phyloP scores from a whole-genome alignment of 2,329 filamentous ascomycete species.

The Alternaria arbusti region DNA sequence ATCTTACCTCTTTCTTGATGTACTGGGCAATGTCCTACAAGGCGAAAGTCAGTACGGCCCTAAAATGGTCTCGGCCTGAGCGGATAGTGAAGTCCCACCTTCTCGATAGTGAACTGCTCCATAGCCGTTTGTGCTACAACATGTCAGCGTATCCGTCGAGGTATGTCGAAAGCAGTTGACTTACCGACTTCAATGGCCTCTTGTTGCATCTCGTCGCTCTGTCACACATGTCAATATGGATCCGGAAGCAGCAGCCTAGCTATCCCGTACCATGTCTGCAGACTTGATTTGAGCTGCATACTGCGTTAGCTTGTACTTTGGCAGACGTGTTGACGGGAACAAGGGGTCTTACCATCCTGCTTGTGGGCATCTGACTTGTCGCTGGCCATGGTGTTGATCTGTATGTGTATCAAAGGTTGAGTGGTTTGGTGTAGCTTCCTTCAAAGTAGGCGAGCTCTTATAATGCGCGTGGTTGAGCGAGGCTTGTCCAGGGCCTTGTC shows the following conservation, averaged over 20 bases:
- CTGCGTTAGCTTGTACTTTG: constrained; percentile 33
- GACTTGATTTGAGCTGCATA: constrained; percentile 90
- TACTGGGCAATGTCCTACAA: constrained; percentile 90
- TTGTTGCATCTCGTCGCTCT: constrained; percentile 97
- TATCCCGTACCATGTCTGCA: constrained; percentile 86
- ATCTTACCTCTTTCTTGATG: constrained; percentile 84
- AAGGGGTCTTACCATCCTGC: constrained; percentile 56
- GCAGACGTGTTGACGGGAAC: constrained; percentile 12
- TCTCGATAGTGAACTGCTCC: constrained; percentile 74
- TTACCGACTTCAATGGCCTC: constrained; percentile 95
- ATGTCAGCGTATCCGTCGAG: constrained; percentile 28
- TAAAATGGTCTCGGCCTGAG: background rate
- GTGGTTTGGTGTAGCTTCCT: background rate
- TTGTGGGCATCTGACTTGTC: constrained; percentile 70
- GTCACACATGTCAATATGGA: constrained; percentile 27
- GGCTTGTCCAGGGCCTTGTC: constrained; percentile 19
- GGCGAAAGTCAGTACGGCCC: constrained; percentile 7
- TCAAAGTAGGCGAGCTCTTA: constrained; percentile 4
- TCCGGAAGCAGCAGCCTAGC: background rate
- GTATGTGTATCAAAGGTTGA: background rate
- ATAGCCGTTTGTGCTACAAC: constrained; percentile 71
- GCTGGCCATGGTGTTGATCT: constrained; percentile 44
- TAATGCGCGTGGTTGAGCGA: constrained; percentile 9
- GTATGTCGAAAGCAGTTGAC: constrained; percentile 42
- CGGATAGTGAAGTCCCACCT: constrained; percentile 55